Evolutionary conservation across 177 flowering plant species (phyloP), one percentile per base, ranked within the genome.

Genomic region (Vitis hybrid): DNA sequence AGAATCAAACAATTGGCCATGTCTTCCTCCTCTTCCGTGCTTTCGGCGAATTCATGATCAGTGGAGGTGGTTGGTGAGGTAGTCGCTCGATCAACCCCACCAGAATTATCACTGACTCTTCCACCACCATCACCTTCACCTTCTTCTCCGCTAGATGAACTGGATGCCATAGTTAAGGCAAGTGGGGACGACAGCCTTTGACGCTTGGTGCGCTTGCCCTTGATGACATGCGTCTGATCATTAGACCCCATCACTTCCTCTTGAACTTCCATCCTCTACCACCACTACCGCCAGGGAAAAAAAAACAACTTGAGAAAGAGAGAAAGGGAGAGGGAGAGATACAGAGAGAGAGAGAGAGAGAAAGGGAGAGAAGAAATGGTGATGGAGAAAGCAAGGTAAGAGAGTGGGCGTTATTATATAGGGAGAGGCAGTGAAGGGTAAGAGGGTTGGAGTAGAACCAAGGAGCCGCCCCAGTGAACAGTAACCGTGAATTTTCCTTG

Each of bases 1-100:
- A 82, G 77, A 20, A 82, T 82, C 72, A 82, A 69, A 66, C 83
- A 82, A 51, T 79, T 77, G 52, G 83, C 82, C 82, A 79, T 75
- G 62, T 79, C 85, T 51, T 82, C 80, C 10, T 82, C 85, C 20
- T 75, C 80, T 18, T 75, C 76, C 0, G 70, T 59, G 20, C 65
- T 64, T 10, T 22, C 66, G 1, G 51, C 12, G 19, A 45, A 39
- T 16, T 45, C 58, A 5, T 14, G 14, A 10, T 22, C 39, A 56
- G 51, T 53, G 0, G 71, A 65, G 48, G 62, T 49, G 10, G 59
- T 50, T 0, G 70, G 67, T 11, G 70, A 55, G n/a, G 50, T 9
- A 6, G 68, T 39, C 12, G 33, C 8, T 12, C 33, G 52, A 7
- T 48, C 67, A 4, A 48, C 31, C 39, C 16, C 72, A 29, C 62